Conservation (phyloP, 305 asterid species). For the Fraxinus sp. region DNA sequence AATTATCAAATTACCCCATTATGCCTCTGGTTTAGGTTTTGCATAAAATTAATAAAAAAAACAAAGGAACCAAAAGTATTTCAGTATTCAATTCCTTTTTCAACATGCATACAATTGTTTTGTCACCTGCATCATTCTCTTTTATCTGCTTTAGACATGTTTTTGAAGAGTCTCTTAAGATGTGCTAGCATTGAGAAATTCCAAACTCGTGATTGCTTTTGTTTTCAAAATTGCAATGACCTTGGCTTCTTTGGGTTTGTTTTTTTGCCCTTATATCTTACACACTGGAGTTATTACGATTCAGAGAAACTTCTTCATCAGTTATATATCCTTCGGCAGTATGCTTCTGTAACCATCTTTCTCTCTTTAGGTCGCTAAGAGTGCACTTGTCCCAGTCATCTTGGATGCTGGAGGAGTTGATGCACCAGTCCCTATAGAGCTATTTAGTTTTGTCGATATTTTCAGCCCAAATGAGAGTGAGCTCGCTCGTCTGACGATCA, state of each 20-base stretch:
- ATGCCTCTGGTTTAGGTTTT: neutral
- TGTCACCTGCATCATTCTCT: neutral
- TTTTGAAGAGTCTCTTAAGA: neutral
- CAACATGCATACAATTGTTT: neutral
- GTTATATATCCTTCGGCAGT: neutral
- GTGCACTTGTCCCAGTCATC: constrained; percentile 73
- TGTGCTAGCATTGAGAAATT: neutral
- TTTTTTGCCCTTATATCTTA: neutral
- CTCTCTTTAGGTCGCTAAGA: constrained; percentile 69
- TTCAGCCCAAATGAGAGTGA: constrained; percentile 92
- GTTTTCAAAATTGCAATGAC: neutral
- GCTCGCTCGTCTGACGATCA: constrained; percentile 75
- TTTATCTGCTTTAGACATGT: neutral
- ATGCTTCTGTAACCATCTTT: constrained; percentile 1
- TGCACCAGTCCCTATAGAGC: constrained; percentile 71
- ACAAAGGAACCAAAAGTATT: neutral
- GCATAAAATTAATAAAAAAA: neutral
- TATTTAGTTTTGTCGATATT: constrained; percentile 54
- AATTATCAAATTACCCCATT: neutral
- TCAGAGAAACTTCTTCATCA: neutral
- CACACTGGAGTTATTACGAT: neutral
- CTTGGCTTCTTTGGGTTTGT: neutral
- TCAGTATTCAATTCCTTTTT: neutral
- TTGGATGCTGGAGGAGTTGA: constrained; percentile 96
- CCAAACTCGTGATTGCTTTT: neutral